Evolutionary conservation across 108 stramenopile genomes (phyloP).

Genomic region (Schizochytrium sp.): DNA sequence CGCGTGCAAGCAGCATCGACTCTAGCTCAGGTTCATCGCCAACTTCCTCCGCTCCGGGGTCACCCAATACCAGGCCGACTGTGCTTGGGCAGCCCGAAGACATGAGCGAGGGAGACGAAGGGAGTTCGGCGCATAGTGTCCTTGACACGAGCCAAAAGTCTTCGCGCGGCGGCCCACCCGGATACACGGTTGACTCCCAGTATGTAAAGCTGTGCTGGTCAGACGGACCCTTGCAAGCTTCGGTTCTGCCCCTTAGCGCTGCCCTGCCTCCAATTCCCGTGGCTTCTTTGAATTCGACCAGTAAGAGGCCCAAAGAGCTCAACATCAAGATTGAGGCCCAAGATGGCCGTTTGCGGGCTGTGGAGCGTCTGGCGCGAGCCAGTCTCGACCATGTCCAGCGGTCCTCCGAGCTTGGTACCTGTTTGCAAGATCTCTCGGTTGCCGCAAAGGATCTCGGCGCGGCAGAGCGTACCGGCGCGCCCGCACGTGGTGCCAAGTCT

Average conservation of each 20-base stretch:
- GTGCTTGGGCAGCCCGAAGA: neutral
- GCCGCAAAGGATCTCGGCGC: neutral
- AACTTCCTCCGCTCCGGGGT: neutral
- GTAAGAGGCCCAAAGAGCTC: neutral
- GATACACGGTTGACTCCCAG: neutral
- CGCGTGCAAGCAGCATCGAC: neutral
- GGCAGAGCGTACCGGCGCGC: neutral
- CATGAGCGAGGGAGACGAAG: neutral
- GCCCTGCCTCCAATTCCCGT: too few species aligned
- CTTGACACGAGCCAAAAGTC: too few species aligned
- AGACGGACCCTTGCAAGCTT: neutral
- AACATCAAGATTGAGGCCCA: neutral
- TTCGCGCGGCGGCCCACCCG: neutral
- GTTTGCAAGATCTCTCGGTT: neutral
- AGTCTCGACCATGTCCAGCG: neutral
- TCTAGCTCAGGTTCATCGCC: neutral
- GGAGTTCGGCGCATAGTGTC: too few species aligned
- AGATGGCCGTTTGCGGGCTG: neutral
- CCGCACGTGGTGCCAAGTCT: neutral
- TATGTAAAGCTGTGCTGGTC: neutral
- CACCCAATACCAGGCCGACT: neutral
- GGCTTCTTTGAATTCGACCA: too few species aligned
- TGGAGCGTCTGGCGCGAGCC: neutral
- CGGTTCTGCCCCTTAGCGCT: too few species aligned
- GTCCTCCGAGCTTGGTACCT: neutral